Percentiles rank a stretch among this genome's conserved stretches.
Evolutionary conservation across 129 eudicot genomes (phyloP).

Genomic region (Flaveria linearis): DNA sequence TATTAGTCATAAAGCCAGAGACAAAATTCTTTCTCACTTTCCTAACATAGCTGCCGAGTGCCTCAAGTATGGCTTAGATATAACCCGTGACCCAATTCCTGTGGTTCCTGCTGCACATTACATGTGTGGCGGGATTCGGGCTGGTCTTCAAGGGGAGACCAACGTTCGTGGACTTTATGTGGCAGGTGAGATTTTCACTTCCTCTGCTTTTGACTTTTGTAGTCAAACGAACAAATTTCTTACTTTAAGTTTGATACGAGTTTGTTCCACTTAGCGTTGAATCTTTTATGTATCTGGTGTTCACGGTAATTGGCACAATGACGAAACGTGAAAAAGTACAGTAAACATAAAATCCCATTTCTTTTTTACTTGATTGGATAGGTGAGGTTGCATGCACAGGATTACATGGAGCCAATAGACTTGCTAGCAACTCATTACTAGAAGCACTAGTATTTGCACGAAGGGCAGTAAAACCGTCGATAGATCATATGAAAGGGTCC

Average conservation of each 20-base stretch:
- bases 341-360: conserved; percentile 4
- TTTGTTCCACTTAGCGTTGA: neutral
- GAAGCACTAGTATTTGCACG: conserved; percentile 97
- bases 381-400: conserved; percentile 99
- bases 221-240: conserved; percentile 5
- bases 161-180: conserved; percentile 86
- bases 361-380: conserved; percentile 23
- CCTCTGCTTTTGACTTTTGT: conserved; percentile 15
- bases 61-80: conserved; percentile 73
- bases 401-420: conserved; percentile 91
- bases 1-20: conserved; percentile 76
- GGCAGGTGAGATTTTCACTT: conserved; percentile 55
- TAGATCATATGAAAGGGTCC: conserved; percentile 72
- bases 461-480: conserved; percentile 86
- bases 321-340: neutral
- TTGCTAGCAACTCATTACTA: conserved; percentile 92
- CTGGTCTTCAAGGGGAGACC: conserved; percentile 96
- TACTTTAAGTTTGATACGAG: neutral
- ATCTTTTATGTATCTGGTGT: neutral
- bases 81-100: conserved; percentile 85
- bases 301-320: neutral
- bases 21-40: conserved; percentile 79
- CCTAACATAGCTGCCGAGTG: conserved; percentile 97
- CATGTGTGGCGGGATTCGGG: conserved; percentile 99
- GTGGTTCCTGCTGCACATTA: conserved; percentile 99